phyloP scores from a whole-genome alignment of 148 eudicot genomes.

The Vaccinium macrocarpon region DNA sequence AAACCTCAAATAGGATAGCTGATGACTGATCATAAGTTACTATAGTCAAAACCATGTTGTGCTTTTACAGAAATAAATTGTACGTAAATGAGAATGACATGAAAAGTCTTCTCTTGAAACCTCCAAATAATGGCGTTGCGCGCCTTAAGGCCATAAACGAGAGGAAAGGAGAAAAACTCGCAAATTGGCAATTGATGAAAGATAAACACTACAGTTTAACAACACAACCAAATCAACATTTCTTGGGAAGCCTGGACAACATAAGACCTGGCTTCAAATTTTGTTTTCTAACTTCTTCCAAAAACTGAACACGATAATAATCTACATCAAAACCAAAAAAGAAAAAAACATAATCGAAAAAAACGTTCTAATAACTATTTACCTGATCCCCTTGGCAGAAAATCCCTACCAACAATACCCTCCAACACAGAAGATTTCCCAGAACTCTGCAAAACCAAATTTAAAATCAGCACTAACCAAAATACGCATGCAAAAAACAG shows the following conservation, averaged over 20 bases:
- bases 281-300: not conserved
- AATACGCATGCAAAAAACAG: not conserved
- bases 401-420: conserved; percentile 78
- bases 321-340: not conserved
- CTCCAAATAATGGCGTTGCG: not conserved
- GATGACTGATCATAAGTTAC: too few relatives aligned
- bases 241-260: not conserved
- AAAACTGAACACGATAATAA: not conserved
- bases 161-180: not conserved
- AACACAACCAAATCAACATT: not conserved
- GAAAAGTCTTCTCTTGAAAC: not conserved
- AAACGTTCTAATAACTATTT: not conserved
- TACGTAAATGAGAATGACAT: not conserved
- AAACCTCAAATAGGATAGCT: not conserved
- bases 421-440: conserved; percentile 85
- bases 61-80: not conserved
- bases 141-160: not conserved
- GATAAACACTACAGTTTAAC: not conserved
- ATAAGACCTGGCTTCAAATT: not conserved
- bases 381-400: conserved; percentile 88
- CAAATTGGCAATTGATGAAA: not conserved
- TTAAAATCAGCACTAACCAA: not conserved
- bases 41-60: too few relatives aligned
- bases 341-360: not conserved
- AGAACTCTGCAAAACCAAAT: conserved; percentile 49